Evolutionary conservation across 116 monocot genomes (phyloP), one percentile per base, ranked within the genome.

Genomic region (Cymodocea nodosa): DNA sequence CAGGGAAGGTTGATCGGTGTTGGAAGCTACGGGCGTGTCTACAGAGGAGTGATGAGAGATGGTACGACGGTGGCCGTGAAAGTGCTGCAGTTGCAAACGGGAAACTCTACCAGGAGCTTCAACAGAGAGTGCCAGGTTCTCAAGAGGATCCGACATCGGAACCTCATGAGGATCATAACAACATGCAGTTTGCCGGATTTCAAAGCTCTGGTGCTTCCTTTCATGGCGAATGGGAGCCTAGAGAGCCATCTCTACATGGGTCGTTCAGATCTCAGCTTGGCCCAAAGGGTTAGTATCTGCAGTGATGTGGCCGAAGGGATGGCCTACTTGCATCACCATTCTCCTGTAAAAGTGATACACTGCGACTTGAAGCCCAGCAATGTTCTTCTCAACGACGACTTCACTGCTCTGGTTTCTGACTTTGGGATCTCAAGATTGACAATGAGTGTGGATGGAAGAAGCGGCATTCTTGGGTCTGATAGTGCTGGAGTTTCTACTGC

Each of bases 281-380:
- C 68, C 50, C 61, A 80, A 57, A 48, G 79, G 48, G 62, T 91
- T 6, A 82, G 59, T 58, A 82, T 91, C 53, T 68, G 65, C 15
- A 75, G 75, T 57, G 83, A 92, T 56, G 64, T 92, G 0, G 87
- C 87, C 6, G 76, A 84, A 35, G 92, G 83, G 34, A 76, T 87
- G 76, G 85, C 82, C 22, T 92, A 92, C 74, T 58, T 92, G 65
- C 92, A 92, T 78, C 78, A 87, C 50, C 70, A 87, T 52, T 78
- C 85, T 16, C 82, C 78, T 5, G 74, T 79, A 8, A 72, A 15
- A 56, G 80, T 92, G 19, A 73, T 87, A 10, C 92, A 92, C 59
- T 92, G 87, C 39, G 92, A 92, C 65, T 62, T 91, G 39, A 91
- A 91, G 69, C 91, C 91, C 4, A 91, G 87, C 80, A 91, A 91